Base-by-base conservation (phyloP, 73 alveolate genomes). In the Paramecium primaurelia region DNA sequence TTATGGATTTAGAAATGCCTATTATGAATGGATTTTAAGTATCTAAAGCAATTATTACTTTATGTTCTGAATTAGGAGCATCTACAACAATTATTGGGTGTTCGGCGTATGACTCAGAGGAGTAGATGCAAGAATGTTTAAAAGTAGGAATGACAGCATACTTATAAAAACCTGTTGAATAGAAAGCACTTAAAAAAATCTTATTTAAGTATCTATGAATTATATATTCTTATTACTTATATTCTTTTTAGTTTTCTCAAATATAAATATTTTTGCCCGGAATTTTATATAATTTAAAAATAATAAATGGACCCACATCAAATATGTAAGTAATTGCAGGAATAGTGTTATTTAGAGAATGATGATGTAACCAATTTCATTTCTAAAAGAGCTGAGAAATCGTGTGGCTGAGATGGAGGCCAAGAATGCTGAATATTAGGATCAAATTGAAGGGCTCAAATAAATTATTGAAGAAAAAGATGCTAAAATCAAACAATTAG, bases 1-100 rank as follows among this genome's bases (percentile, higher is more conserved):
- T 75, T 5, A 75, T 75, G 88, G 88, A 75, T 75, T 32, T 75
- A 14, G 88, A 75, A 75, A 75, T 75, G 88, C 88, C 88, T 1
- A 37, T 22, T 9, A 75, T 75, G 88, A 75, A 75, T 75, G 88
- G 88, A 37, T 75, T 34, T 75, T 37, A 75, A 37, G 88, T 45
- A 1, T 36, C 88, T 34, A 6, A 68, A 68, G 69, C 69, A 18
- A 54, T 54, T 3, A 16, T 54, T n/a, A 54, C 32, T 54, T 54
- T 54, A 22, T 54, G 69, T 54, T 34, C 69, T 54, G 69, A 68
- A 68, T 28, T 68, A n/a, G 47, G 51, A 32, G 20, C 84, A 26
- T 32, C 40, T 68, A 34, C 47, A 20, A 68, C 40, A 8, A 68
- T 68, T 25, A 32, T 32, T 68, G 84, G 84, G 47, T 68, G 84